Conservation (phyloP, 2,329 filamentous ascomycete species). For the Bipolaris zeicola region DNA sequence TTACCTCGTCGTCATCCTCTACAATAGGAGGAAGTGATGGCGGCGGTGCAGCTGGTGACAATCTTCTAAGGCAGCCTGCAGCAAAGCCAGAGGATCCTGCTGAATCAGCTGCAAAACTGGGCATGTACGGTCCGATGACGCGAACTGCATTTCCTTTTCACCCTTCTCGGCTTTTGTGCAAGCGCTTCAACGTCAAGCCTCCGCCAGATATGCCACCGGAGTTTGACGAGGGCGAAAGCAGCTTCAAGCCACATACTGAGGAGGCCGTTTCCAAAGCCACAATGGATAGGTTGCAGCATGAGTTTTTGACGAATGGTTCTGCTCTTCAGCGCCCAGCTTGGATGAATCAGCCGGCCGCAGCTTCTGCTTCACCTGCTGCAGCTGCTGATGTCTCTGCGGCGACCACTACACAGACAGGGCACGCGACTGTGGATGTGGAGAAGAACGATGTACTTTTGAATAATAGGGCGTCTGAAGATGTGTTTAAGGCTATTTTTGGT, state of each 20-base stretch:
- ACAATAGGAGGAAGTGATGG: constrained; percentile 29
- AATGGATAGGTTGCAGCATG: constrained; percentile 51
- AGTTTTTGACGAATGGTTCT: constrained; percentile 35
- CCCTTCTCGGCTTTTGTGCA: constrained; percentile 86
- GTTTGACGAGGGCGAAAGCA: constrained; percentile 43
- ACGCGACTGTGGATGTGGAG: constrained; percentile 67
- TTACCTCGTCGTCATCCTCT: constrained; percentile 66
- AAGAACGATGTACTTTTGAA: constrained; percentile 80
- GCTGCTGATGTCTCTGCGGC: not conserved
- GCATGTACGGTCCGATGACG: constrained; percentile 93
- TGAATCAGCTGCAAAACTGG: constrained; percentile 82
- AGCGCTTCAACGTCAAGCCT: constrained; percentile 86
- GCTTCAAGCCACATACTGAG: constrained; percentile 33
- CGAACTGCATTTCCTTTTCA: constrained; percentile 73
- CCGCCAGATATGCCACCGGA: constrained; percentile 68
- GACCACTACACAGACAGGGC: constrained; percentile 9
- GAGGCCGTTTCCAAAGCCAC: constrained; percentile 61
- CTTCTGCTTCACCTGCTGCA: not conserved
- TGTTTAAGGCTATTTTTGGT: constrained; percentile 93
- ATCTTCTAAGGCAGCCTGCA: constrained; percentile 55
- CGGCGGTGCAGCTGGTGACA: constrained; percentile 35
- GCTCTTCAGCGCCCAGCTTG: constrained; percentile 38
- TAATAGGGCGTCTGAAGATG: constrained; percentile 74
- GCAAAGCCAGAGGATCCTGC: constrained; percentile 74
- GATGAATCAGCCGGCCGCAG: constrained; percentile 24